Conservation (phyloP, 108 stramenopile genomes). For the Epithemia pelagica region DNA sequence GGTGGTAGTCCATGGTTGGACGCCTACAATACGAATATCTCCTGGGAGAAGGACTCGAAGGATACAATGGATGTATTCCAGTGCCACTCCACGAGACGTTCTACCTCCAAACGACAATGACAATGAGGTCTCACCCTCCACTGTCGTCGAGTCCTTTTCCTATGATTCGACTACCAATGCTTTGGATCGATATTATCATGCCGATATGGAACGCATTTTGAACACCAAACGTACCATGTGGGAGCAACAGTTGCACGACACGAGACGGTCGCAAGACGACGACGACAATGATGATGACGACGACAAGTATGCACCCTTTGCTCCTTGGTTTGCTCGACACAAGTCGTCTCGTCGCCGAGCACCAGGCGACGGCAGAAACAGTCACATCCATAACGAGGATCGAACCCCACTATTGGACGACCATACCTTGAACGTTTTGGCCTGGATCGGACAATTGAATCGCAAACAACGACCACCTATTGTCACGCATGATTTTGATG, state of each 20-base stretch:
- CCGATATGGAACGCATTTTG: neutral
- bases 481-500: neutral
- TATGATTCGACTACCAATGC: neutral
- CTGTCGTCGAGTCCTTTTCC: too few relatives aligned
- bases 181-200: too few relatives aligned
- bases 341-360: neutral
- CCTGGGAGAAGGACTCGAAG: too few relatives aligned
- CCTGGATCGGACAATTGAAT: neutral
- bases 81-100: too few relatives aligned
- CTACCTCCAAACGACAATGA: too few relatives aligned
- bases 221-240: neutral
- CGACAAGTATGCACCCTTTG: neutral
- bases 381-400: neutral
- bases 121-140: too few relatives aligned
- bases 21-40: too few relatives aligned
- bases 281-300: neutral
- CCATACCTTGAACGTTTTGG: too few relatives aligned
- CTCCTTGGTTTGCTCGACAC: neutral
- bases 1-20: too few relatives aligned
- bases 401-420: neutral
- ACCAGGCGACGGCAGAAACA: neutral
- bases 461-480: conserved; percentile 1
- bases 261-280: neutral
- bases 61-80: too few relatives aligned
- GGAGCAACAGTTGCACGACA: neutral